These are phyloP conservation scores for Pseudogymnoascus sp. DNA, from an alignment of 2,329 filamentous ascomycete genomes.

Conservation along the genomic window DNA sequence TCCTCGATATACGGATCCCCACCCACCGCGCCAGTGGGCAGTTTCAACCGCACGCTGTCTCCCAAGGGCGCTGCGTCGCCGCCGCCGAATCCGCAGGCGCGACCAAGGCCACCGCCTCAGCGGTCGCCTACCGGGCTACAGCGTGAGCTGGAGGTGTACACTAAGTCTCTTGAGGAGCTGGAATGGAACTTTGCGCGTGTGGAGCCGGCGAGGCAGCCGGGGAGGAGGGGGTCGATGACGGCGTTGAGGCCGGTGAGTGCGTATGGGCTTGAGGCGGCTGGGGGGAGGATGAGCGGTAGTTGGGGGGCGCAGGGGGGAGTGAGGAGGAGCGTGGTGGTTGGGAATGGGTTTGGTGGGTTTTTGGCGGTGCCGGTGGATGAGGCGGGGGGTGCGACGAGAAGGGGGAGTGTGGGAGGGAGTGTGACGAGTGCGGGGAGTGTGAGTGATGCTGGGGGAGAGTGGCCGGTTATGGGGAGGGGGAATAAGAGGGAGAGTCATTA, in stretches of 20 bases:
- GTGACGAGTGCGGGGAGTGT: not conserved
- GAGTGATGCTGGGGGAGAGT: not conserved
- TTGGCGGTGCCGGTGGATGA: conserved; percentile 54
- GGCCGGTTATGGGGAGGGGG: not conserved
- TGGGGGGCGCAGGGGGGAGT: conserved; percentile 46
- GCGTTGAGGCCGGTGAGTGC: conserved; percentile 38
- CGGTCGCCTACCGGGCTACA: conserved; percentile 34
- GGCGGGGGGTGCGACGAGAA: conserved; percentile 22
- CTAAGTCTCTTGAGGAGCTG: conserved; percentile 58
- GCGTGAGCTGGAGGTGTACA: conserved; percentile 56
- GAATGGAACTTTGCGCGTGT: conserved; percentile 63
- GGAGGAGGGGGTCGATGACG: conserved; percentile 30
- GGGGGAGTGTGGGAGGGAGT: conserved; percentile 24
- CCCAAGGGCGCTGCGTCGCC: conserved; percentile 15
- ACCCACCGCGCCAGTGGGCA: not conserved
- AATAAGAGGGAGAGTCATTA: conserved; percentile 21
- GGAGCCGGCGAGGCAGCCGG: conserved; percentile 36
- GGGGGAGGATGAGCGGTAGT: conserved; percentile 26
- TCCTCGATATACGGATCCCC: conserved; percentile 13
- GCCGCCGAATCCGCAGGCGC: not conserved
- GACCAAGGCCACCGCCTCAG: not conserved
- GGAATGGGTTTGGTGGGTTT: conserved; percentile 61
- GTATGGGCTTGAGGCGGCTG: conserved; percentile 35
- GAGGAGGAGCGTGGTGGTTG: conserved; percentile 55
- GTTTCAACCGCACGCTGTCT: not conserved